Conservation (phyloP, 257 asterid species). For the Solanum bulbocastanum region DNA sequence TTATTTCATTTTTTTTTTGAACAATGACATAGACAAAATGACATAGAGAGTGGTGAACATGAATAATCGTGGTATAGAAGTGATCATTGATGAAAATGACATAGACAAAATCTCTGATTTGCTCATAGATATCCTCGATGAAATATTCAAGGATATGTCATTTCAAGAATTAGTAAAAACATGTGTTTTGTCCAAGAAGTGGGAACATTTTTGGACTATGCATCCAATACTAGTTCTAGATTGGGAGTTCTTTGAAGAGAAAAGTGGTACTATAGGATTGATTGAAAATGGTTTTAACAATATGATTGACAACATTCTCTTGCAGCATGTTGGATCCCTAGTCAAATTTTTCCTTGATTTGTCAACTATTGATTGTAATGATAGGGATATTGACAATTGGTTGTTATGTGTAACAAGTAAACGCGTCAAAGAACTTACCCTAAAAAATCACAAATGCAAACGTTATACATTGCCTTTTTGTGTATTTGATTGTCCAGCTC, state of each 20-base stretch:
- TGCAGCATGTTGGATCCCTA: background rate
- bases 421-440: too few species aligned
- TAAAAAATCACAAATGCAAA: too few species aligned
- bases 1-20: too few species aligned
- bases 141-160: background rate
- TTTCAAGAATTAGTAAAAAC: background rate
- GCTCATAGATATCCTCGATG: background rate
- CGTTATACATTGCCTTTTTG: too few species aligned
- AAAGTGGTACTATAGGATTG: background rate
- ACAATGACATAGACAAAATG: too few species aligned
- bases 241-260: background rate
- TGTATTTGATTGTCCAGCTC: too few species aligned
- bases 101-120: background rate
- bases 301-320: background rate
- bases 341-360: background rate
- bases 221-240: background rate
- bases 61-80: background rate
- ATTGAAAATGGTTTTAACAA: background rate
- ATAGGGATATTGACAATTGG: background rate
- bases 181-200: background rate
- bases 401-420: background rate
- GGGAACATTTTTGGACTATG: background rate
- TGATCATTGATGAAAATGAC: background rate
- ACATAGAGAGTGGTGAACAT: background rate
- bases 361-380: background rate